Conservation (phyloP, 805 yeast species). For the Cyberlindnera euphorbiae region DNA sequence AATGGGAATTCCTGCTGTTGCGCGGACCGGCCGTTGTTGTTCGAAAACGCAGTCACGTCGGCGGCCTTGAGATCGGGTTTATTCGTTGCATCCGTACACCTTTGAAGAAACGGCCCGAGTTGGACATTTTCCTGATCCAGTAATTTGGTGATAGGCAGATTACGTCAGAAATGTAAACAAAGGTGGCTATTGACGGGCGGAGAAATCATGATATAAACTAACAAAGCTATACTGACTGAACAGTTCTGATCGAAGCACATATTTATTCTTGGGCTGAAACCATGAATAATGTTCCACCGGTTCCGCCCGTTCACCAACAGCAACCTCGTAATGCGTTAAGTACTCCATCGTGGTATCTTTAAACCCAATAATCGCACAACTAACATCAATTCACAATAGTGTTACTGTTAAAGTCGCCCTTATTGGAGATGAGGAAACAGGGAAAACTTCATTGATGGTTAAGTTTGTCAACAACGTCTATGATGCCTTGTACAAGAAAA, state of each 20-base stretch:
- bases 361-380: too few relatives aligned
- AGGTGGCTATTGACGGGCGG: too few relatives aligned
- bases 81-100: slow-evolving; percentile 11
- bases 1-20: neutral
- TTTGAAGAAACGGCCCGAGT: neutral
- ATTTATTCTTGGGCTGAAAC: too few relatives aligned
- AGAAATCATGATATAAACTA: too few relatives aligned
- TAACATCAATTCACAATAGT: slow-evolving; percentile 11
- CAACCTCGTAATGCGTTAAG: slow-evolving; percentile 21
- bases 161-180: slow-evolving; percentile 19
- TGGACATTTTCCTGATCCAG: slow-evolving; percentile 1
- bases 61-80: neutral
- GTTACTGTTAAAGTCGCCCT: slow-evolving; percentile 84
- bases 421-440: slow-evolving; percentile 93
- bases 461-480: slow-evolving; percentile 94
- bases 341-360: too few relatives aligned
- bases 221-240: too few relatives aligned
- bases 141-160: slow-evolving; percentile 3
- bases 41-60: slow-evolving; percentile 12
- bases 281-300: slow-evolving; percentile 11
- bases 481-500: slow-evolving; percentile 88
- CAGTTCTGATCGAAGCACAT: too few relatives aligned
- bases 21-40: slow-evolving; percentile 3
- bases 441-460: slow-evolving; percentile 94
- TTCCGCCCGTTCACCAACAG: slow-evolving; percentile 20